A percentile compares a stretch with the other conserved stretches of the same genome.
Conservation (phyloP, 257 asterid genomes). For the Echites panduratus region DNA sequence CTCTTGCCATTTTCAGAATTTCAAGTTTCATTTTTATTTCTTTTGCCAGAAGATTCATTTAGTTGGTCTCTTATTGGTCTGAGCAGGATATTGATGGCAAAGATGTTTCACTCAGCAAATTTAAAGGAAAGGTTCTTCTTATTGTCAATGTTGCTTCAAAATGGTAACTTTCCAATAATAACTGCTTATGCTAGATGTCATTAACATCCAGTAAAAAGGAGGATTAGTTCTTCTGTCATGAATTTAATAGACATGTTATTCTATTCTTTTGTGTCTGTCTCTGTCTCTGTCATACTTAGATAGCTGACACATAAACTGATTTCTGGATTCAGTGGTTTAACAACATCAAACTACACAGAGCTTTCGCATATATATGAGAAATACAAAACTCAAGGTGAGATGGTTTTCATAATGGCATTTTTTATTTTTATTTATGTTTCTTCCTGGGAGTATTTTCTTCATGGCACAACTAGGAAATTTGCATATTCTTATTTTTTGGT, state of each 20-base stretch:
- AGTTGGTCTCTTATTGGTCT: neutral
- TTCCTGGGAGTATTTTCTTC: neutral
- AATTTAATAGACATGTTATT: neutral
- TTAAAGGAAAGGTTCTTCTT: conserved; percentile 71
- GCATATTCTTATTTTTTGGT: neutral
- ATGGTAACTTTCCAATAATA: conserved; percentile 45
- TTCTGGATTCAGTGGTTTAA: conserved; percentile 72
- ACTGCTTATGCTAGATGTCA: neutral
- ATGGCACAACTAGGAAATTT: neutral
- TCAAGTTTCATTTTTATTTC: neutral
- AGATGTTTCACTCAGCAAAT: conserved; percentile 70
- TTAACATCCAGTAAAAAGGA: neutral
- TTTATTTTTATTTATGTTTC: neutral
- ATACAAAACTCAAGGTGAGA: conserved; percentile 84
- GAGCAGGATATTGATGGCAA: conserved; percentile 80
- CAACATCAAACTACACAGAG: conserved; percentile 81
- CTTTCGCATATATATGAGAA: conserved; percentile 70
- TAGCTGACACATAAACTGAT: conserved; percentile 26
- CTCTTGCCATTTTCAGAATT: neutral
- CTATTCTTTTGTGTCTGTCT: neutral
- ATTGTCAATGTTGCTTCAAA: conserved; percentile 92
- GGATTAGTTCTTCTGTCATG: neutral
- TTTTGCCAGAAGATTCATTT: neutral
- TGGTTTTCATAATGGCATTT: neutral
- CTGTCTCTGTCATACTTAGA: neutral